Conservation (phyloP, 345 rosid species). For the Linum lewisii region DNA sequence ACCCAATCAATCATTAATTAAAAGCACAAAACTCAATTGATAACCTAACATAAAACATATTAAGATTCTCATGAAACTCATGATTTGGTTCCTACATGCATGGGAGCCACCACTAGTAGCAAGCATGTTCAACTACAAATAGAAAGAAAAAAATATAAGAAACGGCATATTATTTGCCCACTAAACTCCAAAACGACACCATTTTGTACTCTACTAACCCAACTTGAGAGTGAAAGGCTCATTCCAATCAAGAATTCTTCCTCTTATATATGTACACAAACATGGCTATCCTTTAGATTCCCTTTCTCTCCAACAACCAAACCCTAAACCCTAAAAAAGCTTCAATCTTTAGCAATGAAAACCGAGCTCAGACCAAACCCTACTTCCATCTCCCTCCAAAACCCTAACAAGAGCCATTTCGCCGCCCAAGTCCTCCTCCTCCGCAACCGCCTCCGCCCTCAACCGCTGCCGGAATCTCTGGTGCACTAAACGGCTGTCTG, state of each 20-base stretch:
- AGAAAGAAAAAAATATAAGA: neutral
- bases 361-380: constrained; percentile 33
- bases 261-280: constrained; percentile 11
- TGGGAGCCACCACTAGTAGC: neutral
- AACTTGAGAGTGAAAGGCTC: constrained; percentile 4
- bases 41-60: too few species aligned
- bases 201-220: constrained; percentile 7
- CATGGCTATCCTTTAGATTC: neutral
- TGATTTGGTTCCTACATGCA: too few species aligned
- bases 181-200: neutral
- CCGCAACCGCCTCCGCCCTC: constrained; percentile 21
- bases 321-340: constrained; percentile 15
- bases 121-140: neutral
- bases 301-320: neutral
- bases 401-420: constrained; percentile 13
- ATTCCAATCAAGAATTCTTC: constrained; percentile 3
- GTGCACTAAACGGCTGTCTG: constrained; percentile 41
- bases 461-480: constrained; percentile 21
- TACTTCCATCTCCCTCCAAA: constrained; percentile 34
- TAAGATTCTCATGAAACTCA: too few species aligned
- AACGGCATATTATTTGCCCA: neutral
- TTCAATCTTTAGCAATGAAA: constrained; percentile 21
- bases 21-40: too few species aligned
- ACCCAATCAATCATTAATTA: too few species aligned
- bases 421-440: constrained; percentile 11